Percentiles rank a stretch among this genome's conserved stretches.
Conservation (phyloP, 1,284 basidiomycete genomes). For the Gomphus sp. region DNA sequence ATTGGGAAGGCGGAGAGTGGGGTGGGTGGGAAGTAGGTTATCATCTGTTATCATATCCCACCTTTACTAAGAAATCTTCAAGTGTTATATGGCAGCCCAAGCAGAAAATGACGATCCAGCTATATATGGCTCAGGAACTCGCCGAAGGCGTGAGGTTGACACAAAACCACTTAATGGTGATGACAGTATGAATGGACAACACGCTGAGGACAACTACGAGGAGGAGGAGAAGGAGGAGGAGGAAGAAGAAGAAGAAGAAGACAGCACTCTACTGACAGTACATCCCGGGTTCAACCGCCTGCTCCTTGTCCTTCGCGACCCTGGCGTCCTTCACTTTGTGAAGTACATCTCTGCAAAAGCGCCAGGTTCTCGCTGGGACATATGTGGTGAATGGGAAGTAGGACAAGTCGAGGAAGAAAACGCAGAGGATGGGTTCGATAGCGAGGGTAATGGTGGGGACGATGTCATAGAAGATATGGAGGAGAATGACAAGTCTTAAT, state of each 20-base stretch:
- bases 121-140: constrained; percentile 72
- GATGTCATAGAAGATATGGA: neutral
- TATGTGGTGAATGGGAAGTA: constrained; percentile 84
- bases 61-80: neutral
- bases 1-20: constrained; percentile 73
- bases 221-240: constrained; percentile 46
- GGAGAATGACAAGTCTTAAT: neutral
- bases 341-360: constrained; percentile 89
- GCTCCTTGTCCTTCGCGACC: constrained; percentile 85
- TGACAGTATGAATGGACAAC: constrained; percentile 18
- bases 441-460: constrained; percentile 8
- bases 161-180: constrained; percentile 10
- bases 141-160: constrained; percentile 30
- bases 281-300: constrained; percentile 90
- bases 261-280: constrained; percentile 81
- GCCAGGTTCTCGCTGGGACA: constrained; percentile 83
- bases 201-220: constrained; percentile 31
- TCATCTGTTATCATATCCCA: neutral
- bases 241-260: constrained; percentile 49
- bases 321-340: constrained; percentile 88
- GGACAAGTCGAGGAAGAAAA: constrained; percentile 33
- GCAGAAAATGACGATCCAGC: constrained; percentile 92
- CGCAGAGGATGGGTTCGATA: constrained; percentile 16
- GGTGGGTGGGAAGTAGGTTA: constrained; percentile 84
- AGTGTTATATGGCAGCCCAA: constrained; percentile 93